These are phyloP conservation scores for Daldinia vernicosa DNA, from an alignment of 495 filamentous ascomycete species.

Conservation along the genomic window DNA sequence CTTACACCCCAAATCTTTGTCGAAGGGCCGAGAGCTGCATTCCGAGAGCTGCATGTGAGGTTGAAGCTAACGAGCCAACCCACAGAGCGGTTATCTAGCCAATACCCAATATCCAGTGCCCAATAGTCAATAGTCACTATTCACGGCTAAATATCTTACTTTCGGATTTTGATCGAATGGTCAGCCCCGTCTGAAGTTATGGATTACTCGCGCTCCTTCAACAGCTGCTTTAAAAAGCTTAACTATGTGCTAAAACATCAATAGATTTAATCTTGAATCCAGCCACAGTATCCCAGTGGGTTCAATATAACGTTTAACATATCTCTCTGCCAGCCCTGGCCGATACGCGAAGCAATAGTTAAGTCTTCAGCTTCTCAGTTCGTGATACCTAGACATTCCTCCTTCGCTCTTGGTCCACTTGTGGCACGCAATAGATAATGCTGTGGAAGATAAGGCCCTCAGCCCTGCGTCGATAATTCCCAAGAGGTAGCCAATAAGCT, in stretches of 20 bases:
- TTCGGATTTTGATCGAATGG: neutral
- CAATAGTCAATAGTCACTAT: no score
- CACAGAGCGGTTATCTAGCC: neutral
- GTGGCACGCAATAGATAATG: slow-evolving; percentile 1
- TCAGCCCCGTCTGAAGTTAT: neutral
- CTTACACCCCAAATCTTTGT: neutral
- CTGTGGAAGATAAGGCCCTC: neutral
- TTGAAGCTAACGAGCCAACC: neutral
- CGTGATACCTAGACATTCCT: slow-evolving; percentile 1
- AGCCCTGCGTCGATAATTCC: slow-evolving; percentile 11
- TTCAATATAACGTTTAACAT: neutral
- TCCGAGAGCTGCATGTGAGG: neutral
- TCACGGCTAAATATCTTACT: neutral
- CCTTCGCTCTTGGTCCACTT: slow-evolving; percentile 3
- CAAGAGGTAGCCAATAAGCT: neutral
- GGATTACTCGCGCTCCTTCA: neutral
- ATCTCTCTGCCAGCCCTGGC: neutral
- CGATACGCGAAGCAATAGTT: slow-evolving; percentile 4
- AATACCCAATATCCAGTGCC: neutral
- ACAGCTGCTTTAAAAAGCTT: neutral
- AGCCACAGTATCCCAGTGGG: neutral
- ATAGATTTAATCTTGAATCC: neutral
- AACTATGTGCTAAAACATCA: neutral
- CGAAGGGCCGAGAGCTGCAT: neutral
- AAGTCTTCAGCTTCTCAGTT: slow-evolving; percentile 2